Conservation (phyloP, 192 early-diverging fungal genomes). For the Phycomyces blakesleeanus region DNA sequence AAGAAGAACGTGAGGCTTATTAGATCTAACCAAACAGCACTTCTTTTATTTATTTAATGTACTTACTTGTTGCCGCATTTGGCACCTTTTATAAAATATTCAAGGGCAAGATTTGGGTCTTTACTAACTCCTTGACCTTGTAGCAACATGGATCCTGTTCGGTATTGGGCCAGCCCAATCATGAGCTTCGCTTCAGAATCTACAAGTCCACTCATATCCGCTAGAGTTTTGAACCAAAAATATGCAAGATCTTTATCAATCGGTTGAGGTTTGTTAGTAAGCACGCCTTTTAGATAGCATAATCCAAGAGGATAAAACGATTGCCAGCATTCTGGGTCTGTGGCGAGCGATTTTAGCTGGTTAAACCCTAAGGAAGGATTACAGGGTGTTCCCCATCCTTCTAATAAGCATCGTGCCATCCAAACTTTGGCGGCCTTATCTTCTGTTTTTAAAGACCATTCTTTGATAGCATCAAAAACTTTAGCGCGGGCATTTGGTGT, state of each 20-base stretch:
- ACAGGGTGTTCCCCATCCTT: constrained; percentile 17
- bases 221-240: constrained; percentile 13
- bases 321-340: constrained; percentile 7
- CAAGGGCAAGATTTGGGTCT: constrained; percentile 13
- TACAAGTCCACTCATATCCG: background rate
- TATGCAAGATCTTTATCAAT: constrained; percentile 12
- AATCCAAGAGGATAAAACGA: constrained; percentile 19
- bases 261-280: background rate
- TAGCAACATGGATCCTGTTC: constrained; percentile 14
- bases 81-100: constrained; percentile 19
- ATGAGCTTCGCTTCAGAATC: background rate
- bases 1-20: too few species aligned
- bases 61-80: constrained; percentile 23
- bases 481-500: constrained; percentile 16
- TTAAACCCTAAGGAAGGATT: constrained; percentile 16
- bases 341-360: constrained; percentile 2
- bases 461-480: constrained; percentile 11
- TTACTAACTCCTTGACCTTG: constrained; percentile 27
- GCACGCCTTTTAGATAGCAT: constrained; percentile 24
- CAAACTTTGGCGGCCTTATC: constrained; percentile 16
- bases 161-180: constrained; percentile 27
- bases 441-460: constrained; percentile 8
- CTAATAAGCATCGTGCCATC: constrained; percentile 24
- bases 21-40: too few species aligned
- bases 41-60: too few species aligned